phyloP scores from a whole-genome alignment of 306 rosid genomes.

The Rosa rugosa region DNA sequence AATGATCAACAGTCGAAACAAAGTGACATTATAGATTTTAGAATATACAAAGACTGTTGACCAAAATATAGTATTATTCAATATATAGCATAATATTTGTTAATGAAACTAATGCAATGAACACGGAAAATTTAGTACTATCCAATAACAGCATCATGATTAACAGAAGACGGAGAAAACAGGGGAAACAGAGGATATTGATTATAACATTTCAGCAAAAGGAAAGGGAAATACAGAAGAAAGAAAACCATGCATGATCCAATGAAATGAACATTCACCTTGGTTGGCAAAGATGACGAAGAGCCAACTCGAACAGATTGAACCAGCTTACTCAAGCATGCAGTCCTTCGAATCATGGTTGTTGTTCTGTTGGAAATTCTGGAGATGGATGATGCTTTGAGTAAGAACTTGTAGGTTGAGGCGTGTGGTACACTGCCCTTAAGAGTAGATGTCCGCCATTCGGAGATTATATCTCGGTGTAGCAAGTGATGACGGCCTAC shows the following conservation, averaged over 20 bases:
- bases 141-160: background rate
- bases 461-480: too few relatives aligned
- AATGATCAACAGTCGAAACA: background rate
- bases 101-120: background rate
- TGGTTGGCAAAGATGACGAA: constrained; percentile 22
- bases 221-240: background rate
- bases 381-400: too few relatives aligned
- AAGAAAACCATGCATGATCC: background rate
- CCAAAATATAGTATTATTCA: too few relatives aligned
- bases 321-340: constrained; percentile 13
- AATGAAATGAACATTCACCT: constrained; percentile 33
- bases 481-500: too few relatives aligned
- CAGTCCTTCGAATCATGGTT: constrained; percentile 39
- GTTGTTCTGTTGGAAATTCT: background rate
- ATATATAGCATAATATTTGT: too few relatives aligned
- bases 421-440: too few relatives aligned
- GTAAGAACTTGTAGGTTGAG: too few relatives aligned
- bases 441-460: too few relatives aligned
- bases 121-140: too few relatives aligned
- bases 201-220: background rate
- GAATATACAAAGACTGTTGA: background rate
- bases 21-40: background rate
- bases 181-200: background rate
- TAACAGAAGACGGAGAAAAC: background rate
- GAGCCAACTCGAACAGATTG: constrained; percentile 11